Evolutionary conservation across 495 filamentous ascomycete species (phyloP).

Genomic region (Apiosordaria backusii): DNA sequence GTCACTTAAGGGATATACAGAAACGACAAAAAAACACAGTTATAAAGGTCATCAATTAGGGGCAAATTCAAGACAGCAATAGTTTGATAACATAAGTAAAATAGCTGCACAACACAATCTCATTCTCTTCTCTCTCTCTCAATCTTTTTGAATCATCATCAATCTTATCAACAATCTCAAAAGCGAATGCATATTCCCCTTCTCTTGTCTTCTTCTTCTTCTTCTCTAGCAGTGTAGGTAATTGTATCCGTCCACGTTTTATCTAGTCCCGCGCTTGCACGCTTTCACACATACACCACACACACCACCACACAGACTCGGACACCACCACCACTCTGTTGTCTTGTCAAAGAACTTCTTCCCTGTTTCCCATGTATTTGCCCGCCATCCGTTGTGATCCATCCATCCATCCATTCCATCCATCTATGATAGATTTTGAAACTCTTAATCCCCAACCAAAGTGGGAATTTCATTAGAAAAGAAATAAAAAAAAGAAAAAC

Average conservation of each 20-base stretch:
- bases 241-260: background rate
- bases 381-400: background rate
- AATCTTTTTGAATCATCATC: background rate
- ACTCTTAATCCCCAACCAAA: background rate
- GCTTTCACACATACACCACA: background rate
- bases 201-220: background rate
- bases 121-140: too few species aligned
- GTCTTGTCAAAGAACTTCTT: background rate
- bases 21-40: too few species aligned
- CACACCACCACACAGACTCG: too few species aligned
- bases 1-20: too few species aligned
- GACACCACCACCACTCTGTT: background rate
- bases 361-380: background rate
- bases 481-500: constrained; percentile 4
- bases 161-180: background rate
- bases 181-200: too few species aligned
- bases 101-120: too few species aligned
- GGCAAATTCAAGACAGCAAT: too few species aligned
- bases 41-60: too few species aligned
- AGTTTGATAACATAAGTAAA: too few species aligned
- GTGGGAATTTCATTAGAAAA: constrained; percentile 2
- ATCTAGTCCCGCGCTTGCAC: background rate
- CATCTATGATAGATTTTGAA: background rate
- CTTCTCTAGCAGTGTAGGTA: background rate
- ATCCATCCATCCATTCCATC: background rate